Evolutionary conservation across 768 basidiomycete species (phyloP), one percentile per base, ranked within the genome.

Genomic region (Pleurotus giganteus): DNA sequence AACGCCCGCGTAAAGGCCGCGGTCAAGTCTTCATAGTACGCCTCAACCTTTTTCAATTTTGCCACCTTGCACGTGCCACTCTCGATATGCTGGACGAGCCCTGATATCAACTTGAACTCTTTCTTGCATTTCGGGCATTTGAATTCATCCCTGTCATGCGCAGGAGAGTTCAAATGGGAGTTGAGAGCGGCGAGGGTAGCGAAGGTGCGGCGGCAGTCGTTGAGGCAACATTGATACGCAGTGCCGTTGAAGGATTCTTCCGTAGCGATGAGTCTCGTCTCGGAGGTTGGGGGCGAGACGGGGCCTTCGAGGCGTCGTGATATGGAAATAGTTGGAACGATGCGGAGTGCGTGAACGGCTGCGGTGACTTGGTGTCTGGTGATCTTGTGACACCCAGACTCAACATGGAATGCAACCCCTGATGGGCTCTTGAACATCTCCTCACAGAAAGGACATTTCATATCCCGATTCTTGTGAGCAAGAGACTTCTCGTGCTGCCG

Each of bases 11-110:
- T n/a, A n/a, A n/a, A n/a, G n/a, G n/a, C n/a, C n/a, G n/a, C n/a
- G n/a, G 69, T 66, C 51, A 77, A 58, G 32, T 57, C 58, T 11
- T 63, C 49, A 57, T 69, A 64, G 11, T 62, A 57, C 32, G 57
- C 53, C 53, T 68, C 61, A 19, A 75, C 67, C 46, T 66, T 47
- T 24, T 63, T 32, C 56, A 69, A 67, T 53, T 58, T 61, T 13
- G 71, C 66, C 9, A 77, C 53, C 1, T 73, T 71, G 55, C 77
- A 78, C 4, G 59, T 46, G 8, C 65, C 71, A 52, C 71, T 74
- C 62, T 79, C 77, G 27, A 79, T 66, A 59, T 79, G 78, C 55
- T 76, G 75, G 24, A 74, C 67, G 29, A 80, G 60, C 7, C 66
- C 74, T 4, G 75, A 77, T 27, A 78, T 62, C 28, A 73, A 59